Evolutionary conservation across 495 filamentous ascomycete genomes (phyloP).

Genomic region (Antarctomyces pellizariae): DNA sequence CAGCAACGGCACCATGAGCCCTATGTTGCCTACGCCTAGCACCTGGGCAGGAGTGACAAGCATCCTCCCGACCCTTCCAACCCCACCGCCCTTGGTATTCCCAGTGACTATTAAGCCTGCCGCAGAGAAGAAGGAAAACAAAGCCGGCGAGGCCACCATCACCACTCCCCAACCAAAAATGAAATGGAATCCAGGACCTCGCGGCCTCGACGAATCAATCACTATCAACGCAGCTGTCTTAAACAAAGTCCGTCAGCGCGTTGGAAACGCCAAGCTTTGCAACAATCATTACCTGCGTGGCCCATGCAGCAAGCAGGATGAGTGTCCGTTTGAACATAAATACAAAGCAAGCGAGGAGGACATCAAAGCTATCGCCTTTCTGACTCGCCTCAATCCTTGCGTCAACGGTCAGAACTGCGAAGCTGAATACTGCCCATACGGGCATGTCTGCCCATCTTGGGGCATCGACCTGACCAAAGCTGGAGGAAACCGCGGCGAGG

Average conservation of each 20-base stretch:
- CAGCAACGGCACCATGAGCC: slow-evolving; percentile 2
- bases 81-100: slow-evolving; percentile 13
- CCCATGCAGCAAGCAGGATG: slow-evolving; percentile 45
- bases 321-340: slow-evolving; percentile 55
- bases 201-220: slow-evolving; percentile 25
- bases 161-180: slow-evolving; percentile 15
- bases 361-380: slow-evolving; percentile 37
- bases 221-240: slow-evolving; percentile 29
- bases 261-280: slow-evolving; percentile 58
- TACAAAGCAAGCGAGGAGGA: slow-evolving; percentile 46
- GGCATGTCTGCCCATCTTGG: slow-evolving; percentile 27
- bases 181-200: slow-evolving; percentile 27
- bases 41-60: slow-evolving; percentile 11
- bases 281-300: slow-evolving; percentile 64
- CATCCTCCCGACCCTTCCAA: too few relatives aligned
- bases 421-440: slow-evolving; percentile 61
- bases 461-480: background rate
- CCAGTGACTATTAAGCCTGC: background rate
- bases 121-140: background rate
- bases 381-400: slow-evolving; percentile 64
- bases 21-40: too few relatives aligned
- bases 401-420: slow-evolving; percentile 49
- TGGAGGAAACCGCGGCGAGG: slow-evolving; percentile 9
- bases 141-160: slow-evolving; percentile 1
- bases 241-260: slow-evolving; percentile 51